Percentiles rank a stretch among this genome's conserved stretches.
These are phyloP conservation scores for Penicillium soppii DNA, from an alignment of 495 filamentous ascomycete genomes.

Conservation along the genomic window DNA sequence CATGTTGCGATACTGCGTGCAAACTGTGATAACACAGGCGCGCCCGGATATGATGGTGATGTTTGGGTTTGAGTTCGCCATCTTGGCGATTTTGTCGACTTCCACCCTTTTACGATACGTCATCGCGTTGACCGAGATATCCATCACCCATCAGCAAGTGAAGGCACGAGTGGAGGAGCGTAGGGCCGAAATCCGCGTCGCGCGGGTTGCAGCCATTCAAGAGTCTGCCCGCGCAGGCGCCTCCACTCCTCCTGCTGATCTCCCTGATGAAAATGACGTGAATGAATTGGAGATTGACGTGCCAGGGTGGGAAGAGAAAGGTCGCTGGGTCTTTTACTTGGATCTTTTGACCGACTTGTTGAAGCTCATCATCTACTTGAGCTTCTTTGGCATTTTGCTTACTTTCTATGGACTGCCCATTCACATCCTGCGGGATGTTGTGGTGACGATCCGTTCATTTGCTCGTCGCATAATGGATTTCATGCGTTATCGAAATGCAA, in stretches of 20 bases:
- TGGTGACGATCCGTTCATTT: slow-evolving; percentile 90
- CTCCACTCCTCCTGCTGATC: slow-evolving; percentile 25
- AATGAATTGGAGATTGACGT: slow-evolving; percentile 92
- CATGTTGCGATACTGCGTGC: slow-evolving; percentile 76
- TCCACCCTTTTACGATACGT: slow-evolving; percentile 77
- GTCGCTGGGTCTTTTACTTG: slow-evolving; percentile 86
- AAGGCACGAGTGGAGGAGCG: slow-evolving; percentile 62
- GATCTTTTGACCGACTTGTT: slow-evolving; percentile 88
- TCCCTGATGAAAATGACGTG: slow-evolving; percentile 73
- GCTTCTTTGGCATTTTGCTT: slow-evolving; percentile 90
- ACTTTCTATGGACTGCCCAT: slow-evolving; percentile 94
- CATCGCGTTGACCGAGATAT: slow-evolving; percentile 76
- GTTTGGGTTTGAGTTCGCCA: slow-evolving; percentile 97
- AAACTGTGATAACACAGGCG: slow-evolving; percentile 78
- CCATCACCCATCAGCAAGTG: slow-evolving; percentile 69
- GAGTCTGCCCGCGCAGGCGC: slow-evolving; percentile 39
- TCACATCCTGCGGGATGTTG: slow-evolving; percentile 93
- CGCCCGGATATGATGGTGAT: slow-evolving; percentile 99
- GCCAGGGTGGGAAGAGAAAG: slow-evolving; percentile 95
- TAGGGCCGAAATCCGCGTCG: slow-evolving; percentile 62
- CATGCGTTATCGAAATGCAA: slow-evolving; percentile 81
- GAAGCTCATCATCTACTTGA: slow-evolving; percentile 82
- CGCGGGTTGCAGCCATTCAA: slow-evolving; percentile 53
- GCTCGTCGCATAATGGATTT: slow-evolving; percentile 83
- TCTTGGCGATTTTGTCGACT: slow-evolving; percentile 74